Conservation (phyloP, 768 basidiomycete species). For the Calocybe cyanea region DNA sequence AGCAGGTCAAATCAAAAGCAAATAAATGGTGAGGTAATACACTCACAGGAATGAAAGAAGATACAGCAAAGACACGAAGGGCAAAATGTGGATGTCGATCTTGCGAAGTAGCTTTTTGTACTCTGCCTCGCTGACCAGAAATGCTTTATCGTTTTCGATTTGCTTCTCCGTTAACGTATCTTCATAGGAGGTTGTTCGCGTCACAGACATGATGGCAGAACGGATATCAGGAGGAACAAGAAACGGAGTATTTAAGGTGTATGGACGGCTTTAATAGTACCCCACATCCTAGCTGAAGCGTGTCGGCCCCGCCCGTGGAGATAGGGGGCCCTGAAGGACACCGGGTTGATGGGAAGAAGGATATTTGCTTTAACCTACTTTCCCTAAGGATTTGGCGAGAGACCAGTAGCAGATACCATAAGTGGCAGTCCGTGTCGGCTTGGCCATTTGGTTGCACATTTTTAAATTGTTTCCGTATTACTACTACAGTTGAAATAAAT, state of each 20-base stretch:
- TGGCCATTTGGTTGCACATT: too few relatives aligned
- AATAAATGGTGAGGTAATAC: background rate
- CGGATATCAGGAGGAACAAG: background rate
- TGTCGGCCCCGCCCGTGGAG: background rate
- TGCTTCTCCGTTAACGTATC: slow-evolving; percentile 2
- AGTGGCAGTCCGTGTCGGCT: too few relatives aligned
- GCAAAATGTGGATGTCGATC: slow-evolving; percentile 40
- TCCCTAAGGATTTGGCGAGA: too few relatives aligned
- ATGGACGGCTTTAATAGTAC: background rate
- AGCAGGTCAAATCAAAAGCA: background rate
- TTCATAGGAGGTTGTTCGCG: slow-evolving; percentile 8
- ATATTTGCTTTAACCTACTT: too few relatives aligned
- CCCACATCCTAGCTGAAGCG: background rate
- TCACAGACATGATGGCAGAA: background rate
- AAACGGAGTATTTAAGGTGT: background rate
- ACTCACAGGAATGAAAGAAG: slow-evolving; percentile 45
- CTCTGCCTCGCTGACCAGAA: slow-evolving; percentile 18
- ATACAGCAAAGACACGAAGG: slow-evolving; percentile 41
- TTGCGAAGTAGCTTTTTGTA: slow-evolving; percentile 32
- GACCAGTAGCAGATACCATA: too few relatives aligned
- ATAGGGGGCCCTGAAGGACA: background rate
- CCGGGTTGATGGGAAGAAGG: too few relatives aligned
- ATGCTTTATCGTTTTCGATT: slow-evolving; percentile 1
- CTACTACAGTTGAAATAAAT: too few relatives aligned
- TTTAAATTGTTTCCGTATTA: too few relatives aligned